Evolutionary conservation across 371 early-diverging fungal species (phyloP).

Genomic region (Dipsacomyces acuminosporus): DNA sequence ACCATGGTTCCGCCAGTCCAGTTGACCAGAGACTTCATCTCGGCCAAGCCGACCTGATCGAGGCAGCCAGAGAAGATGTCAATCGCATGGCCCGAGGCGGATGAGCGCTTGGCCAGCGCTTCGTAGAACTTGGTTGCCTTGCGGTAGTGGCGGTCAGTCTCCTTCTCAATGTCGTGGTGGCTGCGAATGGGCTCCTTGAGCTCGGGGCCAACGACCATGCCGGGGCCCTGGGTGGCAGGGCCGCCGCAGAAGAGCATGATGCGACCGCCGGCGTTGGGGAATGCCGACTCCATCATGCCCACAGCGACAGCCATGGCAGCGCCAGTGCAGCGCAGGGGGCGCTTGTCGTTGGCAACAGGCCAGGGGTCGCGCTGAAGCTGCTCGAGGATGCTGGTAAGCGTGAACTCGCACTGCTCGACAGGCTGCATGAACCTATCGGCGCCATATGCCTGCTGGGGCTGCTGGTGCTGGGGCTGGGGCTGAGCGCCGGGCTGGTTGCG

Average conservation of each 20-base stretch:
- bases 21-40: conserved; percentile 94
- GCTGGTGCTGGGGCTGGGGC: conserved; percentile 8
- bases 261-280: conserved; percentile 91
- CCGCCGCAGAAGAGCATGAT: conserved; percentile 98
- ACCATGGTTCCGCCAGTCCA: conserved; percentile 95
- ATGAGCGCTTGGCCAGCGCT: conserved; percentile 79
- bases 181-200: conserved; percentile 94
- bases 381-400: conserved; percentile 89
- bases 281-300: conserved; percentile 89
- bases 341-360: conserved; percentile 92
- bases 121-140: conserved; percentile 94
- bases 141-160: conserved; percentile 85
- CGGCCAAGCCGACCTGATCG: conserved; percentile 95
- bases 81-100: conserved; percentile 75
- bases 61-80: conserved; percentile 93
- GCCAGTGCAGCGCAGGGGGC: conserved; percentile 97
- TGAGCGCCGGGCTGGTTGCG: conserved; percentile 53
- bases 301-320: conserved; percentile 96
- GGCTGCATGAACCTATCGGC: conserved; percentile 77
- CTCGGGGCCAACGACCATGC: conserved; percentile 90
- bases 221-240: conserved; percentile 98
- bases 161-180: conserved; percentile 97
- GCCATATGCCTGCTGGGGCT: conserved; percentile 43
- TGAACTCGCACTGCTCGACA: conserved; percentile 91
- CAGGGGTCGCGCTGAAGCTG: conserved; percentile 98